Conservation (phyloP, 2,329 filamentous ascomycete species). For the Botrytis fragariae region DNA sequence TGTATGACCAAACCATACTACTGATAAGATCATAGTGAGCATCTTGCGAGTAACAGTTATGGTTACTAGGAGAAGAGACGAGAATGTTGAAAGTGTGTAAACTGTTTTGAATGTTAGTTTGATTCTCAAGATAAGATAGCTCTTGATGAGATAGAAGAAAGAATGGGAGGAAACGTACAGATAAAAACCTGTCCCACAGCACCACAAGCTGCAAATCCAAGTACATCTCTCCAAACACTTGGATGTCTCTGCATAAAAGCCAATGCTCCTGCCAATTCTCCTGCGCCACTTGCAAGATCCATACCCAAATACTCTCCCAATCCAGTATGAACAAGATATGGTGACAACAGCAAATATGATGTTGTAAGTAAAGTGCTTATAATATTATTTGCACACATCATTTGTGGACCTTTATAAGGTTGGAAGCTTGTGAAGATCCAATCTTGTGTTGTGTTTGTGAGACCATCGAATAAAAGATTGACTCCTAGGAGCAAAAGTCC, state of each 20-base stretch:
- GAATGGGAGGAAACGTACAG: constrained; percentile 50
- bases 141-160: not conserved
- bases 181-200: constrained; percentile 96
- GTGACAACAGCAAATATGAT: constrained; percentile 72
- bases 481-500: constrained; percentile 80
- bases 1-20: constrained; percentile 89
- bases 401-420: constrained; percentile 87
- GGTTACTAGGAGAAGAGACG: constrained; percentile 86
- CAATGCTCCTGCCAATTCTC: constrained; percentile 76
- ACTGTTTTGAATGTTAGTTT: constrained; percentile 43
- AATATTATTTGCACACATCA: constrained; percentile 98
- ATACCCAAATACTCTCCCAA: constrained; percentile 65
- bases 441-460: constrained; percentile 96
- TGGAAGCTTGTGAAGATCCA: constrained; percentile 81
- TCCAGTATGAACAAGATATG: constrained; percentile 70
- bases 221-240: constrained; percentile 77
- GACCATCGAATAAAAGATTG: constrained; percentile 91
- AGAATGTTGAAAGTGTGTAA: constrained; percentile 91
- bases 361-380: constrained; percentile 77
- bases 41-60: constrained; percentile 98
- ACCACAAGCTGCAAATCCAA: constrained; percentile 86
- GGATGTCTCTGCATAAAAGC: constrained; percentile 80
- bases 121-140: not conserved
- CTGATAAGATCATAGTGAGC: constrained; percentile 97
- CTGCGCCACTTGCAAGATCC: constrained; percentile 56